Percentiles rank a stretch among this genome's conserved stretches.
These are phyloP conservation scores for Ceriops decandra DNA, from an alignment of 345 rosid species.

Conservation along the genomic window DNA sequence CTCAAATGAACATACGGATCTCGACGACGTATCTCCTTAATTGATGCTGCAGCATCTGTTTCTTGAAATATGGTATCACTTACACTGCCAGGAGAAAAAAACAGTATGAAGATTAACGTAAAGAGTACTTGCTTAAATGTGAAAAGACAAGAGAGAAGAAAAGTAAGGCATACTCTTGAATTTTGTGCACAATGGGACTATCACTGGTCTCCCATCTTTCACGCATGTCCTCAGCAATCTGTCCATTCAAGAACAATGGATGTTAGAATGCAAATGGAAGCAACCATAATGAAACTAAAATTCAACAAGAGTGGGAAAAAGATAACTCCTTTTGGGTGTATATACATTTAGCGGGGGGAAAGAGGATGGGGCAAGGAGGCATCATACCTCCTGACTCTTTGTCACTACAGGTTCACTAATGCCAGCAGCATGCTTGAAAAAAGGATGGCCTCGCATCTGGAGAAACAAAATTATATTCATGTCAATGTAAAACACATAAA, in stretches of 20 bases:
- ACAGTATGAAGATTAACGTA: constrained; percentile 4
- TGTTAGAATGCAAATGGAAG: neutral
- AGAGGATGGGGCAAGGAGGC: neutral
- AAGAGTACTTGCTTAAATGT: neutral
- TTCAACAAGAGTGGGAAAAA: neutral
- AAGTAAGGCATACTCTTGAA: constrained; percentile 71
- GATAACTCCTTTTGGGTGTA: neutral
- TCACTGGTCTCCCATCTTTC: constrained; percentile 99
- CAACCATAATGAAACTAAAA: neutral
- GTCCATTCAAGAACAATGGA: constrained; percentile 23
- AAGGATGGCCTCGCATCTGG: constrained; percentile 72
- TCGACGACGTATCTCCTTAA: constrained; percentile 74
- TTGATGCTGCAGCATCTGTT: constrained; percentile 83
- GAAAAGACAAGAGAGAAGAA: neutral
- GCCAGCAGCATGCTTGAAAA: constrained; percentile 62
- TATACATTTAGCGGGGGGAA: neutral
- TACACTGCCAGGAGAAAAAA: constrained; percentile 52
- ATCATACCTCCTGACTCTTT: constrained; percentile 82
- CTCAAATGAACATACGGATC: constrained; percentile 67
- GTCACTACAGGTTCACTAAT: constrained; percentile 82
- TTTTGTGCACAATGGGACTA: constrained; percentile 85
- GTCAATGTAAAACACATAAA: neutral
- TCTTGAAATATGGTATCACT: constrained; percentile 76
- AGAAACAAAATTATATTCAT: constrained; percentile 1
- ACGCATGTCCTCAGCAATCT: constrained; percentile 88